Base-by-base conservation (phyloP, 1,139 yeast species). In the Yamadazyma dendronema region DNA sequence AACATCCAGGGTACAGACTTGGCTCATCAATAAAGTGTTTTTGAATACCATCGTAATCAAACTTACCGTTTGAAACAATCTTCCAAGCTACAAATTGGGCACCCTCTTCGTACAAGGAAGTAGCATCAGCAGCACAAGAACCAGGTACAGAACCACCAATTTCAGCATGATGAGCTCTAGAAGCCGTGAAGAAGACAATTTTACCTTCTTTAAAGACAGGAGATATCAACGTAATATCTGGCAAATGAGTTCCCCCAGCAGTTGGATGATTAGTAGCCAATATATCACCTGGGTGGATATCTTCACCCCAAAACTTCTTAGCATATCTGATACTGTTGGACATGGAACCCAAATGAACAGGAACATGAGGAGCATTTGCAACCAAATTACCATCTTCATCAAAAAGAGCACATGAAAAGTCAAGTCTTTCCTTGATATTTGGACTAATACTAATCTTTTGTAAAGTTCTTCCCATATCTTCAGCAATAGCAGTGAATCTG, bases 321-420 rank as follows among this genome's bases (percentile, higher is more conserved):
- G 84, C 90, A 11, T 77, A 81, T 35, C 75, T 72, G 8, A 84
- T 84, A 21, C 88, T 86, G 34, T 84, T 79, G 0, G 89, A 81
- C 95, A 85, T 85, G 2, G 94, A 84, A 2, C 95, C 94, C 42
- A 85, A 62, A 54, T 85, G 95, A 27, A 84, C 89, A 0, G 95
- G 95, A 36, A 85, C 84, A 57, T 85, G 92, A 1, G 92, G 94
- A 0, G 94, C 94, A 60, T 84, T 84, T 4, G 94, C 92, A 24
- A 84, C 87, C 41, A 85, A 66, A 37, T 82, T 84, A 16, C 94
- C 95, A 34, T 78, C 75, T 2, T 76, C 68, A 48, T 82, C 87
- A 54, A 85, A 85, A 16, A 85, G 61, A 1, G 95, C 95, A 67
- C 95, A 85, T 9, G 92, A 83, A 54, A 84, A 85, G 55, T 85